Evolutionary conservation across 2,329 filamentous ascomycete genomes (phyloP).

Genomic region (Fusarium euwallaceae): DNA sequence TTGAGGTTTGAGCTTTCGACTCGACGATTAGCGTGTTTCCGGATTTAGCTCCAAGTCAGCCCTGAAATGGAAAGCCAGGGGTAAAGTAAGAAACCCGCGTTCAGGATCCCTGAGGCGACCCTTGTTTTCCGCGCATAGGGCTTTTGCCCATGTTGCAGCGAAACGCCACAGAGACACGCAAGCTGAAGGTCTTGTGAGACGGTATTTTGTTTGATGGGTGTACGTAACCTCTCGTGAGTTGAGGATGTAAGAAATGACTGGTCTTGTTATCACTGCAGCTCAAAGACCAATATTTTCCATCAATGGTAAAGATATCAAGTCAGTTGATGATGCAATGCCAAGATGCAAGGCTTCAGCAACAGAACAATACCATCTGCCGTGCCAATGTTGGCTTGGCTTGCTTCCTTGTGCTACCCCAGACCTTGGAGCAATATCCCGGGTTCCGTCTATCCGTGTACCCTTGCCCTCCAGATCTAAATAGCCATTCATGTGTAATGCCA

Average conservation of each 20-base stretch:
- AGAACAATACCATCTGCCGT: not conserved
- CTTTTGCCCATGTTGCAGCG: not conserved
- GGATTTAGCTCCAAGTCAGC: slow-evolving; percentile 17
- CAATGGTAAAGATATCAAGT: not conserved
- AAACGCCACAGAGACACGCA: not conserved
- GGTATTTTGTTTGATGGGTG: not conserved
- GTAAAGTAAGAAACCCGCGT: not conserved
- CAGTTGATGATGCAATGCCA: not conserved
- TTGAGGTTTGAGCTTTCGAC: not conserved
- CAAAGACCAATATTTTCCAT: not conserved
- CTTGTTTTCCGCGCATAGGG: slow-evolving; percentile 4
- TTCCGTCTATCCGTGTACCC: not conserved
- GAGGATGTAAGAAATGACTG: not conserved
- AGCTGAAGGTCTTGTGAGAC: not conserved
- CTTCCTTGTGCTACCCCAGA: not conserved
- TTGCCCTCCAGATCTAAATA: not conserved
- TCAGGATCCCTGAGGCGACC: slow-evolving; percentile 2
- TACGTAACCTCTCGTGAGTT: not conserved
- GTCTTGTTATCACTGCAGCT: not conserved
- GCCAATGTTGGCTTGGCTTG: not conserved
- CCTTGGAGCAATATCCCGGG: not conserved
- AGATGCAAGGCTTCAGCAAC: not conserved
- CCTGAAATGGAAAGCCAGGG: not conserved
- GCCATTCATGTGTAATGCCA: not conserved
- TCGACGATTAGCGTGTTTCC: slow-evolving; percentile 21